A percentile compares a stretch with the other conserved stretches of the same genome.
These are phyloP conservation scores for Penicillium sp. DNA, from an alignment of 2,329 filamentous ascomycete genomes.

Conservation along the genomic window DNA sequence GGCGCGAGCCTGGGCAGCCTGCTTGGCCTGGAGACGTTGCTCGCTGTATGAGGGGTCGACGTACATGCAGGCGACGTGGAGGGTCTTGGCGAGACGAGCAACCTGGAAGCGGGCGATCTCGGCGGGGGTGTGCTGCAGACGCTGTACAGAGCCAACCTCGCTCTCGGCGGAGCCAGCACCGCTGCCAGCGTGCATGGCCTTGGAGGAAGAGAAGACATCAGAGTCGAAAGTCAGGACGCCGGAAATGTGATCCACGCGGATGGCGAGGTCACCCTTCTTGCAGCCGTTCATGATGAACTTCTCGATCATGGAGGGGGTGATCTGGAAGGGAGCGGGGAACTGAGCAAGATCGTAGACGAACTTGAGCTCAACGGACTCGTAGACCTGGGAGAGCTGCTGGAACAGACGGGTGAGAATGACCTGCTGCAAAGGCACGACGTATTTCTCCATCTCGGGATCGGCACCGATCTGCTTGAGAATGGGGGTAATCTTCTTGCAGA, in stretches of 20 bases:
- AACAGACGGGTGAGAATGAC: conserved; percentile 97
- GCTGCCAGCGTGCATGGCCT: conserved; percentile 82
- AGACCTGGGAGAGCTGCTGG: conserved; percentile 98
- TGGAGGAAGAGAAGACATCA: conserved; percentile 95
- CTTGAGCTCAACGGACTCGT: conserved; percentile 91
- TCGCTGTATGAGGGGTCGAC: conserved; percentile 88
- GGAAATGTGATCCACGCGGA: conserved; percentile 92
- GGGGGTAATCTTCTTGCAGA: conserved; percentile 98
- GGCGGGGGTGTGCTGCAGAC: conserved; percentile 93
- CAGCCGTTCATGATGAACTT: conserved; percentile 99
- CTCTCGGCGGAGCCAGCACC: conserved; percentile 80
- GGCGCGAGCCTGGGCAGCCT: conserved; percentile 74
- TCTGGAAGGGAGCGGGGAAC: conserved; percentile 95
- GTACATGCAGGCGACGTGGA: conserved; percentile 93
- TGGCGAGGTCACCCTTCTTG: conserved; percentile 97
- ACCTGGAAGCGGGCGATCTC: conserved; percentile 97
- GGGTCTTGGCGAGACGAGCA: conserved; percentile 81
- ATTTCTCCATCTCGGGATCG: conserved; percentile 95
- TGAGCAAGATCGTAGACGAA: conserved; percentile 92
- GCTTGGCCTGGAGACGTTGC: conserved; percentile 71
- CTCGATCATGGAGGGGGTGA: conserved; percentile 84
- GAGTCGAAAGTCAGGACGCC: conserved; percentile 96
- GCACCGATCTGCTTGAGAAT: conserved; percentile 90
- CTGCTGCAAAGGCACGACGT: conserved; percentile 91
- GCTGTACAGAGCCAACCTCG: conserved; percentile 81